Evolutionary conservation across 495 filamentous ascomycete species (phyloP), one percentile per base, ranked within the genome.

Genomic region (Aspergillus incahuasiensis): DNA sequence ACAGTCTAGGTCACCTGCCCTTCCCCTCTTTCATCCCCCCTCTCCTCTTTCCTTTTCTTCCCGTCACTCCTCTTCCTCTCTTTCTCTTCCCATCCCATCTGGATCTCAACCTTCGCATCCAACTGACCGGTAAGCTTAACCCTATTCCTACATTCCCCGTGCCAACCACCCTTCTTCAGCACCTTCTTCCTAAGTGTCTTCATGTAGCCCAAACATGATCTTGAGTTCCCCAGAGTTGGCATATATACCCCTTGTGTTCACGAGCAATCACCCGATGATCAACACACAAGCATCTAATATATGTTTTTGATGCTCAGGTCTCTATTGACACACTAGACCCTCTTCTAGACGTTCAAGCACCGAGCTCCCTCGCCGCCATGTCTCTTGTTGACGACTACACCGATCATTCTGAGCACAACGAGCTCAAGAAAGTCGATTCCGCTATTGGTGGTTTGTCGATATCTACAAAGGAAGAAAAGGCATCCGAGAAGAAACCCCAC

Each of bases 341-440:
- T 39, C 6, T 28, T 15, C 20, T 16, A 13, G 13, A 2, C 15
- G 25, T 20, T 18, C 20, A 48, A n/a, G 4, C 15, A 30, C 9
- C 2, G 11, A 47, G 4, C 44, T 47, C 24, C 32, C 41, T 42
- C 40, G 41, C 60, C 72, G 80, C 51, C 76, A 87, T 88, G 83
- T 79, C 84, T 63, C 82, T 38, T 40, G 32, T 35, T 11, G 32
- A 35, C 32, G 32, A 35, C 9, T 11, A 35, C 32, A 35, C 48
- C 18, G 48, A 48, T 7, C 45, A 48, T 3, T 8, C 81, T 68
- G 83, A 82, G 60, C 48, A 50, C 32, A 18, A 81, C 69, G 82
- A 82, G 60, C 82, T 91, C 64, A 82, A 81, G 72, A 92, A 91
- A 76, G 85, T 94, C 76, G 90, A 95, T 72, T 92, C 89, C 38